Conservation (phyloP, 176 grass and related monocot species). For the Raddia distichophylla region DNA sequence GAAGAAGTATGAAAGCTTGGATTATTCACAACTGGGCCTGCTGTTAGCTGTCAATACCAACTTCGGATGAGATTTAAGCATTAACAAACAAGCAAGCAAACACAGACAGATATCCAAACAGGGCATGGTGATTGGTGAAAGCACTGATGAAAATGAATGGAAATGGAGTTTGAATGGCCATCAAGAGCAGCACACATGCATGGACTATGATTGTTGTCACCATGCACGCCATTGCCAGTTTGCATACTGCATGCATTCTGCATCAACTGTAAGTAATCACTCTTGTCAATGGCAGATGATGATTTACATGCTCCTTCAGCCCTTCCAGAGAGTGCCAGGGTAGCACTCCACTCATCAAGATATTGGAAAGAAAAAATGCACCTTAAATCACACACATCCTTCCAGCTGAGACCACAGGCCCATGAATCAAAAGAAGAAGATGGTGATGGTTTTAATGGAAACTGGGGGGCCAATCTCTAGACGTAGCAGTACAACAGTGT, state of each 20-base stretch:
- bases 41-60: not conserved
- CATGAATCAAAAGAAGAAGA: not conserved
- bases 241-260: constrained; percentile 11
- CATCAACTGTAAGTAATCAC: constrained; percentile 9
- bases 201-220: constrained; percentile 1
- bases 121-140: not conserved
- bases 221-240: constrained; percentile 40
- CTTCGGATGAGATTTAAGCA: not conserved
- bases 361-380: not conserved
- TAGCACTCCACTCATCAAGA: not conserved
- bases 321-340: constrained; percentile 31
- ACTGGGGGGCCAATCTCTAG: not conserved
- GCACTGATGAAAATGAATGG: not conserved
- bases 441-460: too few species aligned
- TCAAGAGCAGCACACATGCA: constrained; percentile 31
- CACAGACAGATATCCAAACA: not conserved
- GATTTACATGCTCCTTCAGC: not conserved
- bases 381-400: not conserved
- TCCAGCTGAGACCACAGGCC: not conserved
- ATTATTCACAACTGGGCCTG: not conserved
- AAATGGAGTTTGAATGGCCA: constrained; percentile 8
- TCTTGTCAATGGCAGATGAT: not conserved
- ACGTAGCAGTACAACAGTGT: not conserved
- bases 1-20: not conserved
- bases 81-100: not conserved